These are phyloP conservation scores for Fusarium napiforme DNA, from an alignment of 2,329 filamentous ascomycete genomes.

Conservation along the genomic window DNA sequence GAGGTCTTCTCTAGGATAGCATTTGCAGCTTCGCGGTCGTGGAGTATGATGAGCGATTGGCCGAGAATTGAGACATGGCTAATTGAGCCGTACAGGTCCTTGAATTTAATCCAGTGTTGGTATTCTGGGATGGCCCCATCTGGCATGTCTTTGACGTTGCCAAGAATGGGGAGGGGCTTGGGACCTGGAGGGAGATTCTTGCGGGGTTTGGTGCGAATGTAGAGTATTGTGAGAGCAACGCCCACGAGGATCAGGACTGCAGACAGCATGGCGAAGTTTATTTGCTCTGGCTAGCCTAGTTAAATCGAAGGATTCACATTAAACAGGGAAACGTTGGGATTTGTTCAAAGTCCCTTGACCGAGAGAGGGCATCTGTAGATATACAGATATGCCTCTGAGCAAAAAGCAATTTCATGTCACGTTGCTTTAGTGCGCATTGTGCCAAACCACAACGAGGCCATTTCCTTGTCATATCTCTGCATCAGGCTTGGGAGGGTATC, in stretches of 20 bases:
- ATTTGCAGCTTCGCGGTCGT: background rate
- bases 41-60: slow-evolving; percentile 50
- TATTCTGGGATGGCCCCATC: slow-evolving; percentile 46
- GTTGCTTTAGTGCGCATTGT: background rate
- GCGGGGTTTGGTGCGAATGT: background rate
- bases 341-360: too few species aligned
- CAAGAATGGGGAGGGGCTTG: slow-evolving; percentile 57
- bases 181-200: slow-evolving; percentile 58
- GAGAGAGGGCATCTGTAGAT: background rate
- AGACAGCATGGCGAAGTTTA: background rate
- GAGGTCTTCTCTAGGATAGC: slow-evolving; percentile 47
- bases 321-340: background rate
- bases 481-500: background rate
- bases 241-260: accelerated
- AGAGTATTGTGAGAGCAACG: accelerated
- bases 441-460: accelerated
- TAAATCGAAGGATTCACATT: accelerated
- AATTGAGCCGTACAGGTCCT: slow-evolving; percentile 50
- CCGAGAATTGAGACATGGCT: slow-evolving; percentile 54
- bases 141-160: slow-evolving; percentile 61
- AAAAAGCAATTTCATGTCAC: background rate
- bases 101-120: slow-evolving; percentile 54
- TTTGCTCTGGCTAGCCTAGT: accelerated
- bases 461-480: accelerated
- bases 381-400: accelerated